Evolutionary conservation across 2,329 filamentous ascomycete genomes (phyloP).

Genomic region (Ramularia endophylla): DNA sequence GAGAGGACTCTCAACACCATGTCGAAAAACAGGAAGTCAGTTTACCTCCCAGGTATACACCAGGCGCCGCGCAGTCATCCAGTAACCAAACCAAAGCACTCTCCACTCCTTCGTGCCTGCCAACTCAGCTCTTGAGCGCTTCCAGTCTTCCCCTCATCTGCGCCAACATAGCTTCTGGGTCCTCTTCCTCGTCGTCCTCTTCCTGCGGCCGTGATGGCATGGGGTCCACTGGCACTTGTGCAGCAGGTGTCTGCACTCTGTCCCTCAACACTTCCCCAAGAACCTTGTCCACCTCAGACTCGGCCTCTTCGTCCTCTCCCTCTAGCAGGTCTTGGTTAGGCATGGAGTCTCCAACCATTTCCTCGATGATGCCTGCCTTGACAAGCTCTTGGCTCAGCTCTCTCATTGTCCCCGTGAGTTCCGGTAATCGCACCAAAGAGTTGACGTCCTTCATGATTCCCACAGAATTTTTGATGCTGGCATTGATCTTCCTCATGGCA

Average conservation of each 20-base stretch:
- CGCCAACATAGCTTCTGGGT: constrained; percentile 83
- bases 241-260: constrained; percentile 59
- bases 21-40: too few species aligned
- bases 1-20: too few species aligned
- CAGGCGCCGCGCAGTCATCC: too few species aligned
- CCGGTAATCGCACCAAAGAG: constrained; percentile 72
- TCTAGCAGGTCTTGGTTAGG: constrained; percentile 67
- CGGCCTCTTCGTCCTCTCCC: constrained; percentile 68
- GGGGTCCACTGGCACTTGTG: constrained; percentile 42
- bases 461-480: constrained; percentile 76
- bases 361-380: constrained; percentile 94
- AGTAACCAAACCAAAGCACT: too few species aligned
- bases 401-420: constrained; percentile 82
- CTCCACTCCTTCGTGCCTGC: too few species aligned
- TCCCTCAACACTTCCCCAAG: constrained; percentile 86
- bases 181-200: constrained; percentile 66
- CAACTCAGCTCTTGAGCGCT: constrained; percentile 57
- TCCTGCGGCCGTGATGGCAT: constrained; percentile 48
- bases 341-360: constrained; percentile 86
- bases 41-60: too few species aligned
- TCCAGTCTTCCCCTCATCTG: constrained; percentile 91
- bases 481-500: constrained; percentile 91
- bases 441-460: constrained; percentile 98
- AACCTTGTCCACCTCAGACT: constrained; percentile 84
- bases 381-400: constrained; percentile 82